Evolutionary conservation across 2,329 filamentous ascomycete genomes (phyloP).

Genomic region (Aureobasidium pullulans): DNA sequence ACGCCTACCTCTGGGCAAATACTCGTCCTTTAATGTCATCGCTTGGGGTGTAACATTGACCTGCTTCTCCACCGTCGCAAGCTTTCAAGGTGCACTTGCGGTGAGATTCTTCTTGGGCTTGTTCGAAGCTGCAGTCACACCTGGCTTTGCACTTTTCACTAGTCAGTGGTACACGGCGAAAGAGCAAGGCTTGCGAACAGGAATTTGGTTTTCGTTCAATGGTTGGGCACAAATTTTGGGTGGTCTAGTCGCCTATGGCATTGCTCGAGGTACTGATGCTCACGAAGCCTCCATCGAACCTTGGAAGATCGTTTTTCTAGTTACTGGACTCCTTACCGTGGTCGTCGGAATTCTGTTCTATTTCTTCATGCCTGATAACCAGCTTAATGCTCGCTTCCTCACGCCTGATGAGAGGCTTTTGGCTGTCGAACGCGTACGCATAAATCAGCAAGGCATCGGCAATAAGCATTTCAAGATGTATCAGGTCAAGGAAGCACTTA

Average conservation of each 20-base stretch:
- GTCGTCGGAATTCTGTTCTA: slow-evolving; percentile 36
- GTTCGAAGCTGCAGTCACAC: slow-evolving; percentile 62
- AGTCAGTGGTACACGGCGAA: slow-evolving; percentile 65
- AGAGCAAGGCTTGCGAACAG: slow-evolving; percentile 56
- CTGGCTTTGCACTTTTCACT: slow-evolving; percentile 61
- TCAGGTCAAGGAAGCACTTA: slow-evolving; percentile 56
- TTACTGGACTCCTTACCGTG: slow-evolving; percentile 37
- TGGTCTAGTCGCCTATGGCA: slow-evolving; percentile 55
- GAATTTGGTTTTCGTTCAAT: slow-evolving; percentile 64
- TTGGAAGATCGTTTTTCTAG: slow-evolving; percentile 55
- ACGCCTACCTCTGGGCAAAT: slow-evolving; percentile 57
- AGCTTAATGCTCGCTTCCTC: slow-evolving; percentile 55
- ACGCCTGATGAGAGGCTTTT: slow-evolving; percentile 59
- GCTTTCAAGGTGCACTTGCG: slow-evolving; percentile 54
- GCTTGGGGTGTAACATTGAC: slow-evolving; percentile 55
- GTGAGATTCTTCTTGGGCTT: slow-evolving; percentile 62
- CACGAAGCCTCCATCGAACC: slow-evolving; percentile 52
- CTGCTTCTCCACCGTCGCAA: slow-evolving; percentile 55
- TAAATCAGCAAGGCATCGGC: slow-evolving; percentile 69
- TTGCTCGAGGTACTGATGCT: slow-evolving; percentile 47
- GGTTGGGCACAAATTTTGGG: slow-evolving; percentile 58
- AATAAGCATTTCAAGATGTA: slow-evolving; percentile 61
- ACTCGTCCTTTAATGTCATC: slow-evolving; percentile 56
- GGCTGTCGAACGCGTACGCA: slow-evolving; percentile 62
- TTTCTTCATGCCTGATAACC: slow-evolving; percentile 48